These are phyloP conservation scores for Cladophialophora psammophila DNA, from an alignment of 2,329 filamentous ascomycete species.

Conservation along the genomic window DNA sequence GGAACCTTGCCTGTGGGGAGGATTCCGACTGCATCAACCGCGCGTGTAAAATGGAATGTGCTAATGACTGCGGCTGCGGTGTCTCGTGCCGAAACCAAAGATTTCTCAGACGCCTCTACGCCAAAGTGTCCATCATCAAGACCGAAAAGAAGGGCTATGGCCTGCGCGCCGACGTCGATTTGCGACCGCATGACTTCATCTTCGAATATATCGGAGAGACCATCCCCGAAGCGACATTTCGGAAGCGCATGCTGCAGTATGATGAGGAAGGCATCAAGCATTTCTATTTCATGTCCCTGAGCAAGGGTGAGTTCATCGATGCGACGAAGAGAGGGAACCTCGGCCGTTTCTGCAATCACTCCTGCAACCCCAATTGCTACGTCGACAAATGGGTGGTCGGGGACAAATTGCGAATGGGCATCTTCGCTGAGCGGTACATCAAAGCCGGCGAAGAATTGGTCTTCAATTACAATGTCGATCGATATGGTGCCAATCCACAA, in stretches of 20 bases:
- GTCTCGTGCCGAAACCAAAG: conserved; percentile 90
- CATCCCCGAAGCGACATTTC: conserved; percentile 90
- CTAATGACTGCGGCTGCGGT: conserved; percentile 86
- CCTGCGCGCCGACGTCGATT: conserved; percentile 77
- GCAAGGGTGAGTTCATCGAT: conserved; percentile 94
- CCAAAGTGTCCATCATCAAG: conserved; percentile 91
- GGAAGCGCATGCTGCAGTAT: conserved; percentile 89
- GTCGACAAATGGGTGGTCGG: conserved; percentile 99
- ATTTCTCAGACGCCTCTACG: conserved; percentile 89
- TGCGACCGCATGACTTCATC: conserved; percentile 87
- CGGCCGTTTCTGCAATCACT: conserved; percentile 97
- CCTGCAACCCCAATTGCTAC: conserved; percentile 98
- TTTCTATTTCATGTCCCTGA: conserved; percentile 99
- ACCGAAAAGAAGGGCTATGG: conserved; percentile 98
- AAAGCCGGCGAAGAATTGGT: conserved; percentile 91
- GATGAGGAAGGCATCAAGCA: conserved; percentile 97
- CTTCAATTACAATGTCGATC: conserved; percentile 99
- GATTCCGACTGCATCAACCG: conserved; percentile 99
- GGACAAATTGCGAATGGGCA: conserved; percentile 97
- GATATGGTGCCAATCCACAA: conserved; percentile 95
- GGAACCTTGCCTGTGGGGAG: conserved; percentile 88
- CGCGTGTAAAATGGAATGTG: conserved; percentile 96
- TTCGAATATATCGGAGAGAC: conserved; percentile 99
- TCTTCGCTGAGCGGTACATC: conserved; percentile 87
- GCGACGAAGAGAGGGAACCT: conserved; percentile 96